Base-by-base conservation (phyloP, 345 rosid species). In the Limnanthes douglasii region DNA sequence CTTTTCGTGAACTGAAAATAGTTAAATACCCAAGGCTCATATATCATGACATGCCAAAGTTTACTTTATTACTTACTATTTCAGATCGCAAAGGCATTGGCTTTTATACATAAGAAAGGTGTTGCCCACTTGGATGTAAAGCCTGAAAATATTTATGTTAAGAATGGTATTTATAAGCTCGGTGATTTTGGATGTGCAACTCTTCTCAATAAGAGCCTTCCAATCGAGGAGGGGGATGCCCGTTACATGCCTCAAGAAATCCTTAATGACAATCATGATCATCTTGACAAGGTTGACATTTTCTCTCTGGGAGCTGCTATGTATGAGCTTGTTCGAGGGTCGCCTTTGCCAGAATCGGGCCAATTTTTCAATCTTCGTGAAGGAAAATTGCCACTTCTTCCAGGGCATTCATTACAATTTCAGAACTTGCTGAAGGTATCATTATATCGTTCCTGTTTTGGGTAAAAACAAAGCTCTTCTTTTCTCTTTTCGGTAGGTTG, bases 171-270 rank as follows among this genome's bases (percentile, higher is more conserved):
- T 23, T 73, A 71, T 51, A 92, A 92, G 59, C 88, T 92, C 5
- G 99, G 96, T 17, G 99, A 92, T 54, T 81, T 92, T 39, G 99
- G 99, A 42, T 85, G 90, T 58, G 94, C 99, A 15, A 92, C 93
- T 19, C 81, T 68, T 28, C 70, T 85, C 12, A 62, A 85, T 45
- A 68, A 66, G 65, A 85, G 78, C 61, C 64, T 92, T 25, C 84
- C 94, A 23, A 46, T 92, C 33, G 96, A 92, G 44, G 99, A 92
- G 68, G 99, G 96, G 6, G 99, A 92, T 64, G 99, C 86, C 26
- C 93, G 94, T 14, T 92, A 92, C 60, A 92, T 92, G 99, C 99
- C 99, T 27, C 99, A 72, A 51, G 99, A 92, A 53, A 81, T 92
- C 56, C 60, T 92, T 46, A 92, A 81, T 32, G 99, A 92, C 48